Base-by-base conservation (phyloP, 2,329 filamentous ascomycete species). In the Exophiala sideris region DNA sequence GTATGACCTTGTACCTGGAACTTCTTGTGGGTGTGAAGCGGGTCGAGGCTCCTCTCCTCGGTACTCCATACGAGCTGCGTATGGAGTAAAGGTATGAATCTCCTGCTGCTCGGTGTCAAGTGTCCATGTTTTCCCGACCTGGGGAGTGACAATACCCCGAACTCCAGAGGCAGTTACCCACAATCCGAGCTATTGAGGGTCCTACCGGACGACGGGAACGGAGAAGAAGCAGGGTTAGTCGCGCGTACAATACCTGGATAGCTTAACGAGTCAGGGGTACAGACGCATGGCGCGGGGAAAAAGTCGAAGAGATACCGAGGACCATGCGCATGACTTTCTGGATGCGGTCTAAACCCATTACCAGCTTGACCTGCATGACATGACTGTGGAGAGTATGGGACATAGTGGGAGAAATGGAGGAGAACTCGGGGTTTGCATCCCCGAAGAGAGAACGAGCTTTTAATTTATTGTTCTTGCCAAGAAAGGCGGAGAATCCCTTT, bases 1-100 rank as follows among this genome's bases (percentile, higher is more conserved):
- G 54, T 49, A 49, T 53, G 50, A 57, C 50, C 39, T 18, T 46
- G 44, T 14, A 5, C 10, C 24, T 35, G 12, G 18, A 14, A 35
- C 36, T 39, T 45, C 29, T 14, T 32, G 32, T 29, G 16, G 36
- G 29, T 34, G 38, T 32, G 18, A 32, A 40, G 40, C 33, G 52
- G 46, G 40, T 50, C 45, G 24, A 34, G 46, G 18, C 42, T 35
- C 21, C 6, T 10, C 21, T 29, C 11, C 40, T 42, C 40, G 40
- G 40, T 20, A 42, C 18, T 21, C 29, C 36, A 45, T 32, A 29
- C 33, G 40, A 50, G 48, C 29, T 42, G 21, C 32, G n/a, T 11
- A 24, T 18, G 24, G 12, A 32, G 14, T 36, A 12, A 20, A 42
- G 24, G 24, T 29, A 29, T 29, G 20, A 50, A 24, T 34, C 14